Base-by-base conservation (phyloP, 163 green algal genomes). In the Chlamydomonas reinhardtii region DNA sequence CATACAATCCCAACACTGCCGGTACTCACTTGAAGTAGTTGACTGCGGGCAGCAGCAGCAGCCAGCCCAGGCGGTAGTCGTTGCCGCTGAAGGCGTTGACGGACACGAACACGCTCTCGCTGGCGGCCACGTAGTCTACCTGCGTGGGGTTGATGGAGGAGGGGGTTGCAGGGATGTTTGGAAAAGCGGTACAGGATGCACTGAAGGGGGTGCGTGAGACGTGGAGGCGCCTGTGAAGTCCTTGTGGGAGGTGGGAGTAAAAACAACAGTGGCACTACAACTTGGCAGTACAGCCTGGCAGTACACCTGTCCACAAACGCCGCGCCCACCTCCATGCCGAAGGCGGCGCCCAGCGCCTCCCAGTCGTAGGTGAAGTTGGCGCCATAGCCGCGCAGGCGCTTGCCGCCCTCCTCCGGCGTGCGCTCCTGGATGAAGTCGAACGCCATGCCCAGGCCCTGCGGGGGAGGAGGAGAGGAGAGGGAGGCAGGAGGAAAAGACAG, bases 381-480 rank as follows among this genome's bases (percentile, higher is more conserved):
- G n/a, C 86, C 91, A 76, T 83, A 91, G 56, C 90, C 90, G 24
- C 88, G 83, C 43, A 93, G 73, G 52, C 80, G 80, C 80, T 86
- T 86, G 80, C 70, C 80, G 34, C 19, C 29, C 70, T 86, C 70
- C 76, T 74, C 76, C 17, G 29, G 37, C 5, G 86, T 92, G 74
- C 86, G 88, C 88, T 93, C 76, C 76, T 93, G 90, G 70, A 92
- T 92, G 74, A 88, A 93, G 76, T 94, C 91, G 62, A 93, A 86
- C 66, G 91, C 85, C 75, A 93, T 89, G 78, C 86, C 91, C 32
- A 94, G 22, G 34, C 90, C 91, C 87, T 91, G 71, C n/a, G n/a
- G n/a, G n/a, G n/a, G n/a, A n/a, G n/a, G n/a, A n/a, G n/a, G n/a
- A n/a, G n/a, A n/a, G n/a, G n/a, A n/a, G n/a, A n/a, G n/a, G n/a